Conservation (phyloP, 306 rosid genomes). For the Crataegus laevigata region DNA sequence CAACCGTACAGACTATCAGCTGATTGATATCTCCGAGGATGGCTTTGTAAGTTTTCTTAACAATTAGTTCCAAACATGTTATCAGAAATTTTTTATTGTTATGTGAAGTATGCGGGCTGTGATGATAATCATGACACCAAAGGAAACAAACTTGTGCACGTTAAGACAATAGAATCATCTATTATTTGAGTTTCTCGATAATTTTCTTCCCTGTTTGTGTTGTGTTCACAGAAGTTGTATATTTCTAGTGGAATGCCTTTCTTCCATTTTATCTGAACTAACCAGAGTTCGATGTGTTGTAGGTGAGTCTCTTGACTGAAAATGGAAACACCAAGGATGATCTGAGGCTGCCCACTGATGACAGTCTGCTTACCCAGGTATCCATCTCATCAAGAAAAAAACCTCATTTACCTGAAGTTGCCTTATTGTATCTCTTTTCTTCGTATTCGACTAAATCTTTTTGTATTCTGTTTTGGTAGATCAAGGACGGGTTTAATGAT, state of each 20-base stretch:
- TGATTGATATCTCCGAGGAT: conserved; percentile 70
- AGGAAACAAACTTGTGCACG: not conserved
- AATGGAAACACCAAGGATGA: conserved; percentile 78
- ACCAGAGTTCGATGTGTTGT: conserved; percentile 5
- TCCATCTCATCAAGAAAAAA: not conserved
- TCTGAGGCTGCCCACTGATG: conserved; percentile 73
- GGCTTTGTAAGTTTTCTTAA: conserved; percentile 54
- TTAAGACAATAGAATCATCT: not conserved
- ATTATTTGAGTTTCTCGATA: not conserved
- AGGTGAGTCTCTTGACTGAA: conserved; percentile 68
- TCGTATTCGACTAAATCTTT: not conserved
- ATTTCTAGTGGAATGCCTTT: not conserved
- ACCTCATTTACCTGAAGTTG: not conserved
- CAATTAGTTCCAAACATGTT: not conserved
- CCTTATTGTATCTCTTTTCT: not conserved
- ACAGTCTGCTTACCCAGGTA: conserved; percentile 52
- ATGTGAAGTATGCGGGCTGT: not conserved
- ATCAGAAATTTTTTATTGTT: not conserved
- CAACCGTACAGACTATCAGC: conserved; percentile 62
- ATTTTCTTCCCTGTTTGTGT: not conserved
- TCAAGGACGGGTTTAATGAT: conserved; percentile 62
- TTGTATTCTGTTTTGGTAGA: conserved; percentile 21
- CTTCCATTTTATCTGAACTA: conserved; percentile 1
- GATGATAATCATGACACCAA: not conserved
- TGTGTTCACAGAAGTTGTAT: not conserved